phyloP scores from a whole-genome alignment of 2,329 filamentous ascomycete genomes.

The Colletotrichum somersetense region DNA sequence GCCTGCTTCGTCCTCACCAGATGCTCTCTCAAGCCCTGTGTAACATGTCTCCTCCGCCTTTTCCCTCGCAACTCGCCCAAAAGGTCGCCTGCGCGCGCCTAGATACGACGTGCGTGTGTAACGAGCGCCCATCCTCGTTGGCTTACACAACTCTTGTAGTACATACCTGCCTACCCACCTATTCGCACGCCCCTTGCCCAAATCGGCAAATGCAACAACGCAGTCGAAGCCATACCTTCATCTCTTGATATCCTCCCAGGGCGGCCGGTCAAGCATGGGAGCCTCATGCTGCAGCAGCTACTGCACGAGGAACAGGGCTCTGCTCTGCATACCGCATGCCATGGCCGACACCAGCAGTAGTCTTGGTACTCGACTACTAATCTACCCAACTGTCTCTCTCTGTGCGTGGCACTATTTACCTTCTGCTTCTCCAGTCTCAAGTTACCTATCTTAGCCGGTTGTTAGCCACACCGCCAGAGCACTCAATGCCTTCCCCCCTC shows the following conservation, averaged over 20 bases:
- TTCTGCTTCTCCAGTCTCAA: background rate
- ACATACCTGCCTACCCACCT: no score
- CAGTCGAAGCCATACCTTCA: background rate
- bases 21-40: conserved; percentile 9
- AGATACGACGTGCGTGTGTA: conserved; percentile 6
- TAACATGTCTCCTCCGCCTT: conserved; percentile 20
- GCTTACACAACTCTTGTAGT: background rate
- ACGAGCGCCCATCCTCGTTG: background rate
- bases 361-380: background rate
- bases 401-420: background rate
- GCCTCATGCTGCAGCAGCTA: background rate
- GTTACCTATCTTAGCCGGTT: no score
- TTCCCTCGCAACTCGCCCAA: conserved; percentile 7
- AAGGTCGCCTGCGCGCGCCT: conserved; percentile 14
- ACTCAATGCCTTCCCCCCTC: background rate
- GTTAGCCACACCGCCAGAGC: conserved; percentile 24
- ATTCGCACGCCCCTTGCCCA: background rate
- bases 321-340: background rate
- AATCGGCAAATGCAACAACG: background rate
- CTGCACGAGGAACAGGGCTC: background rate
- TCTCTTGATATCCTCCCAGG: background rate
- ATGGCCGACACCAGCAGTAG: background rate
- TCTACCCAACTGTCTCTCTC: background rate
- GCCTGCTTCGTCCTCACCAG: conserved; percentile 4
- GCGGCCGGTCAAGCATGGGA: background rate